Evolutionary conservation across 2,329 filamentous ascomycete species (phyloP).

Genomic region (Neurospora sp.): DNA sequence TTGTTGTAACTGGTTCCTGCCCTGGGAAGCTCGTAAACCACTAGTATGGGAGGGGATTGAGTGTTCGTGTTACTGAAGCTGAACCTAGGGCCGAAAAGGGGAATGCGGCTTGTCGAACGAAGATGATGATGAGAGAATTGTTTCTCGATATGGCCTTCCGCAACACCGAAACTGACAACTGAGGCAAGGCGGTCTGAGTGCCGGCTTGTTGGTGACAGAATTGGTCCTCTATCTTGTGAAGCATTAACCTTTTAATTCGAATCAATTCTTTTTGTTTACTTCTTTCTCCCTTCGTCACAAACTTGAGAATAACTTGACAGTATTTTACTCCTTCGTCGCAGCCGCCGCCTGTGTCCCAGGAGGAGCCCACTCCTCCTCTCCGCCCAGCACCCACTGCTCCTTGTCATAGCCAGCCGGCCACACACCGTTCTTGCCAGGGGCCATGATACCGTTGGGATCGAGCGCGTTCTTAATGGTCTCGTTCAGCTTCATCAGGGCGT

Average conservation of each 20-base stretch:
- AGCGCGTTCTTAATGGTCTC: constrained; percentile 33
- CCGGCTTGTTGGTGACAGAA: too few species aligned
- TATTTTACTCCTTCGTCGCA: neutral
- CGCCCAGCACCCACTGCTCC: neutral
- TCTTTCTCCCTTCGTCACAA: neutral
- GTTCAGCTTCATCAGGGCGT: constrained; percentile 32
- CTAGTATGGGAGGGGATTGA: too few species aligned
- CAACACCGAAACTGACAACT: neutral
- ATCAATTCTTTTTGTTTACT: neutral
- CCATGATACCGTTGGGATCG: constrained; percentile 30
- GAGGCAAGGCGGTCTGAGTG: neutral
- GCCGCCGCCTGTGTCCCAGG: neutral
- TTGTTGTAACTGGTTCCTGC: neutral
- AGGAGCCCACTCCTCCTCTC: neutral
- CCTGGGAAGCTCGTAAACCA: neutral
- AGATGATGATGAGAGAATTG: too few species aligned
- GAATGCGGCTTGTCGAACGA: too few species aligned
- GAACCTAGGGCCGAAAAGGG: neutral
- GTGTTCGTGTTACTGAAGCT: neutral
- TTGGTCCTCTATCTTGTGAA: too few species aligned
- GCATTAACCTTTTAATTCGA: too few species aligned
- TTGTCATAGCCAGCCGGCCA: constrained; percentile 19
- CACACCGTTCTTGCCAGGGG: constrained; percentile 26
- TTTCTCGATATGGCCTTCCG: neutral
- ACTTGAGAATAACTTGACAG: neutral